phyloP scores from a whole-genome alignment of 768 basidiomycete genomes.

The Galerina marginata region DNA sequence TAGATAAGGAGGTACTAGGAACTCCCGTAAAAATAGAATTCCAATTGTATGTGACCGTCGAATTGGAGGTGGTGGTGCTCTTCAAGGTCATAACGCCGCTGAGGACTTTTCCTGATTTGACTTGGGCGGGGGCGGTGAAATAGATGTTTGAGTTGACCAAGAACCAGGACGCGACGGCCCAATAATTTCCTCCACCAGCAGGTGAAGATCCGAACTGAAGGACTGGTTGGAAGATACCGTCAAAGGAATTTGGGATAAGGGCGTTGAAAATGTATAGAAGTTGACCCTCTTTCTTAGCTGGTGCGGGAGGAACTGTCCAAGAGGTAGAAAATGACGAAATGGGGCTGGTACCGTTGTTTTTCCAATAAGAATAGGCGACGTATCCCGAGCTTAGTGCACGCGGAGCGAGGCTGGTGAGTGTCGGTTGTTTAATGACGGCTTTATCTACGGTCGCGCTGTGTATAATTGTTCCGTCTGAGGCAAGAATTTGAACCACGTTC shows the following conservation, averaged over 20 bases:
- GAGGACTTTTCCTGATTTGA: conserved; percentile 5
- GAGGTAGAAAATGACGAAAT: conserved; percentile 22
- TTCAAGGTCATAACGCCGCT: conserved; percentile 12
- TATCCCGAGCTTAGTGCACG: conserved; percentile 16
- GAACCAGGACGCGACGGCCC: conserved; percentile 31
- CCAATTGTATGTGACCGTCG: conserved; percentile 13
- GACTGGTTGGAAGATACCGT: conserved; percentile 30
- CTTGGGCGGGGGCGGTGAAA: conserved; percentile 13
- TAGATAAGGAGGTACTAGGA: conserved; percentile 11
- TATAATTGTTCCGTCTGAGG: conserved; percentile 14
- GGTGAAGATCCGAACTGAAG: conserved; percentile 29
- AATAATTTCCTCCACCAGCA: conserved; percentile 29
- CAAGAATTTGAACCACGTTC: conserved; percentile 18
- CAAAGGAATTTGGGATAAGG: conserved; percentile 18
- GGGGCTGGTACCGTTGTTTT: conserved; percentile 18
- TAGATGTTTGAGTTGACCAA: conserved; percentile 7
- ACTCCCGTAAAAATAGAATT: conserved; percentile 15
- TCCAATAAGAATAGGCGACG: conserved; percentile 22
- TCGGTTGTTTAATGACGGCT: background rate
- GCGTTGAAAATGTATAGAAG: conserved; percentile 29
- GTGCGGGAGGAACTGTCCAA: conserved; percentile 29
- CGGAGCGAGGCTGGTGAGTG: conserved; percentile 1
- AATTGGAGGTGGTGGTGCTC: background rate
- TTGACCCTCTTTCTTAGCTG: conserved; percentile 21
- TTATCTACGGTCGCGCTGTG: conserved; percentile 14